A percentile compares a stretch with the other conserved stretches of the same genome.
These are phyloP conservation scores for Gloeopeniophorella convolvens DNA, from an alignment of 768 basidiomycete species.

Conservation along the genomic window DNA sequence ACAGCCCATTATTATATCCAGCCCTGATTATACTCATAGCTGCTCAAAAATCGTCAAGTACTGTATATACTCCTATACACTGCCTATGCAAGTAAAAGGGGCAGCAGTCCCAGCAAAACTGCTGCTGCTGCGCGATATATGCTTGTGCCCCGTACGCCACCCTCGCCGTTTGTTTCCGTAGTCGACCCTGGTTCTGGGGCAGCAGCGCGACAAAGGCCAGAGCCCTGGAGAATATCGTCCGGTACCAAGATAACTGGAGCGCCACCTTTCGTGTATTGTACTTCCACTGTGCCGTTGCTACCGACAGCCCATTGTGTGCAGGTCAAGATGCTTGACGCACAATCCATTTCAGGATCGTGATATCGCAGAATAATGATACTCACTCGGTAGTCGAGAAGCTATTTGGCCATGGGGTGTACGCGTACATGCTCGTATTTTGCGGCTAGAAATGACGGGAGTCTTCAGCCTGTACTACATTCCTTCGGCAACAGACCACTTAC, in stretches of 20 bases:
- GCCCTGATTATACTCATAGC: too few species aligned
- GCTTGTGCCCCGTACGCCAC: not conserved
- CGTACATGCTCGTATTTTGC: conserved; percentile 48
- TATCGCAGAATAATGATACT: too few species aligned
- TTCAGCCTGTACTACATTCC: not conserved
- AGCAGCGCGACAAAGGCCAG: conserved; percentile 30
- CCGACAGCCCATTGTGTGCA: conserved; percentile 67
- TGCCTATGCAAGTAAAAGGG: not conserved
- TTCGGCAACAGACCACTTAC: conserved; percentile 32
- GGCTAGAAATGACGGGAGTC: conserved; percentile 41
- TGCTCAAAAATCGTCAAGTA: too few species aligned
- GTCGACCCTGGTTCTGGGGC: not conserved
- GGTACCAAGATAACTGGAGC: conserved; percentile 51
- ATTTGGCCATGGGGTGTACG: conserved; percentile 47
- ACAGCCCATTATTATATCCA: too few species aligned
- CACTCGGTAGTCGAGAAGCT: conserved; percentile 52
- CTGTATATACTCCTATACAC: not conserved
- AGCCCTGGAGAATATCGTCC: conserved; percentile 28
- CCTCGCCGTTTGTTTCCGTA: not conserved
- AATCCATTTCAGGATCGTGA: not conserved
- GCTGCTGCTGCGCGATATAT: not conserved
- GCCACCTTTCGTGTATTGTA: conserved; percentile 60
- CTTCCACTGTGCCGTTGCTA: conserved; percentile 52
- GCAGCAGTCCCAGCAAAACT: not conserved
- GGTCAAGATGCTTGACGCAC: conserved; percentile 43